Percentiles rank a stretch among this genome's conserved stretches.
phyloP scores from a whole-genome alignment of 306 rosid species.

The Myrica gale region DNA sequence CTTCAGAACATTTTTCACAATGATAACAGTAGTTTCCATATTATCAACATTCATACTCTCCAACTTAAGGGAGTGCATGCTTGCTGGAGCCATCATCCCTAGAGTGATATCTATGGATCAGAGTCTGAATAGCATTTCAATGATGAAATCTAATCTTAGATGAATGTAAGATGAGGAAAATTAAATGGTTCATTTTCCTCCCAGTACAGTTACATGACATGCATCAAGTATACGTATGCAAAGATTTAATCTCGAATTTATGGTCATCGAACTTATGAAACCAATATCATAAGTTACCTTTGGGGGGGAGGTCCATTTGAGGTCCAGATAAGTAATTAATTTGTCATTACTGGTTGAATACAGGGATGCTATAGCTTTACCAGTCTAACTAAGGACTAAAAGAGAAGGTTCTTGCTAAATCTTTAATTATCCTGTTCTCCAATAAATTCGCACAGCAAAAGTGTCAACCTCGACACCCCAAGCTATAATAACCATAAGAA shows the following conservation, averaged over 20 bases:
- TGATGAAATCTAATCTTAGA: not conserved
- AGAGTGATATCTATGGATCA: not conserved
- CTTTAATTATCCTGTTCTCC: not conserved
- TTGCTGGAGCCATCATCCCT: not conserved
- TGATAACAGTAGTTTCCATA: not conserved
- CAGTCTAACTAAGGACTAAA: not conserved
- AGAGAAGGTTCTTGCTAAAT: not conserved
- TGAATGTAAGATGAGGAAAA: not conserved
- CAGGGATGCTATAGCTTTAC: not conserved
- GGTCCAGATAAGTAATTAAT: not conserved
- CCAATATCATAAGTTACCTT: not conserved
- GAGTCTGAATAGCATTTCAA: not conserved
- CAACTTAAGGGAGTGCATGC: not conserved
- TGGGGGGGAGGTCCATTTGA: too few species aligned
- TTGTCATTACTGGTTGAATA: not conserved
- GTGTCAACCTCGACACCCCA: not conserved
- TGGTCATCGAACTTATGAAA: constrained; percentile 3
- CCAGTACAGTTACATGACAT: not conserved
- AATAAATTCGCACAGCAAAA: not conserved
- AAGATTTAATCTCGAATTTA: not conserved
- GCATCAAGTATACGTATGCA: not conserved
- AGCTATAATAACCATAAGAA: not conserved
- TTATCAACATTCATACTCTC: not conserved
- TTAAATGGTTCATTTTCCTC: not conserved
- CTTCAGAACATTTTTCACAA: not conserved